Conservation (phyloP, 2,329 filamentous ascomycete species). For the Aschersonia sp. region DNA sequence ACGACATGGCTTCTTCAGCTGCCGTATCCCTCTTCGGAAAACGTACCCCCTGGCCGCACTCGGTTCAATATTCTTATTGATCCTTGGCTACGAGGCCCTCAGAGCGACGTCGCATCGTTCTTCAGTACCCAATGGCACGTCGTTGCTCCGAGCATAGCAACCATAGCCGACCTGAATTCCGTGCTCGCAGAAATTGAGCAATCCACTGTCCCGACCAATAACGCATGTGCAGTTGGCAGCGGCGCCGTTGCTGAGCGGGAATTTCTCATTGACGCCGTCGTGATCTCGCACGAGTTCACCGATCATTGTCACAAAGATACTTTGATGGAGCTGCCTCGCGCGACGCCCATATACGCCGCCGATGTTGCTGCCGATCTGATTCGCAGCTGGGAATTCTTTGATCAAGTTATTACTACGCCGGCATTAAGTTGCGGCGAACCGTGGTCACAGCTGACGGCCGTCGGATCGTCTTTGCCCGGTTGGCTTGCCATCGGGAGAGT, state of each 20-base stretch:
- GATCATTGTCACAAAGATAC: slow-evolving; percentile 53
- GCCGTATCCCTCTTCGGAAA: slow-evolving; percentile 31
- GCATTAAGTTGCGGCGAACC: slow-evolving; percentile 20
- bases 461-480: slow-evolving; percentile 26
- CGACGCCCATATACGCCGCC: slow-evolving; percentile 44
- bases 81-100: slow-evolving; percentile 48
- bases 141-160: slow-evolving; percentile 35
- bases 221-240: not conserved
- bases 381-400: slow-evolving; percentile 43
- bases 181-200: slow-evolving; percentile 33
- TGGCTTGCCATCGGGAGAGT: slow-evolving; percentile 49
- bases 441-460: slow-evolving; percentile 9
- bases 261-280: slow-evolving; percentile 40
- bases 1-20: slow-evolving; percentile 54
- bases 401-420: slow-evolving; percentile 33
- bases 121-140: slow-evolving; percentile 53
- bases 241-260: not conserved
- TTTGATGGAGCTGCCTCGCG: slow-evolving; percentile 34
- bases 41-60: slow-evolving; percentile 25
- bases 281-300: slow-evolving; percentile 51
- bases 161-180: slow-evolving; percentile 37
- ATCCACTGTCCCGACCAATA: not conserved
- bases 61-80: slow-evolving; percentile 53
- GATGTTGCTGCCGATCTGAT: slow-evolving; percentile 43
- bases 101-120: slow-evolving; percentile 48